Base-by-base conservation (phyloP, 2,329 filamentous ascomycete genomes). In the Huntiella bhutanensis region DNA sequence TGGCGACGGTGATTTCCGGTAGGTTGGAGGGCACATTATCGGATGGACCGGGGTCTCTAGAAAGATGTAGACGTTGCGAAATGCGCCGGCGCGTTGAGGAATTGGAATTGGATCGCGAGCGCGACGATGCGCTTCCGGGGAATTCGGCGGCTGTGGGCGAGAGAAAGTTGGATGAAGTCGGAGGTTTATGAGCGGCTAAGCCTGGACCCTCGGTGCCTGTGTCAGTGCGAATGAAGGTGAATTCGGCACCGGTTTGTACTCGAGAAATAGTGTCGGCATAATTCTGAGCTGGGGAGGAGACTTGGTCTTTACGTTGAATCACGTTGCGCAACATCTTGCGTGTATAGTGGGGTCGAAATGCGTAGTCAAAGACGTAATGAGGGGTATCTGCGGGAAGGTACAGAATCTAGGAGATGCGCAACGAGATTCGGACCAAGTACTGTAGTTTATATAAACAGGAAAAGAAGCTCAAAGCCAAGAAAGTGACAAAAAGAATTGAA, bases 221-320 rank as follows among this genome's bases (percentile, higher is more conserved):
- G 57, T 93, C 88, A 53, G 83, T 80, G 51, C 86, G 80, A 56
- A 91, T 71, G 64, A 95, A 85, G 52, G 71, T 84, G 64, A 95
- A 85, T 54, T 82, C 77, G 48, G 80, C 77, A 1, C 67, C 59
- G 44, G 58, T 41, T 48, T 51, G 57, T 36, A 65, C 58, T 46
- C 55, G 59, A 39, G 59, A 54, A 45, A 62, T 55, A 15, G 62
- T 60, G 51, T 60, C 55, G 51, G 63, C 59, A 50, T 57, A 54
- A n/a, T 58, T 50, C 33, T 59, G 54, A 38, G 42, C 16, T n/a
- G 54, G 55, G 17, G 60, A 56, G 12, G 62, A 60, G 44, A 67
- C 54, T 51, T 60, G 60, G 49, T 71, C 64, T 58, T 71, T 73
- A 57, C 71, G 74, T 59, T 64, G 69, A 44, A 75, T 58, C 53